Percentiles rank a stretch among this genome's conserved stretches.
These are phyloP conservation scores for Colletotrichum caudatum DNA, from an alignment of 2,329 filamentous ascomycete genomes.

Conservation along the genomic window DNA sequence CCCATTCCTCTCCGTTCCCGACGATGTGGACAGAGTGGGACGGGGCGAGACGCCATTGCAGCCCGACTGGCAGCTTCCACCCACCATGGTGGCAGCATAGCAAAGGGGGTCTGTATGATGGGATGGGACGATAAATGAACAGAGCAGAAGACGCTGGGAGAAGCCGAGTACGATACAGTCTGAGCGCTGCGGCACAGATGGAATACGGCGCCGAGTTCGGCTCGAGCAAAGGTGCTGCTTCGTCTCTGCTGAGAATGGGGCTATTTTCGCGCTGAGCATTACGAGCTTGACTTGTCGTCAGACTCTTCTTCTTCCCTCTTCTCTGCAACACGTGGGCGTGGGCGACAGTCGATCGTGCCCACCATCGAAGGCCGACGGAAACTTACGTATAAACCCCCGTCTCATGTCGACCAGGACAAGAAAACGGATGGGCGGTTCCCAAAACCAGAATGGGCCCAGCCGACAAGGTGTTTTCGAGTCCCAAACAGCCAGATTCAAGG, in stretches of 20 bases:
- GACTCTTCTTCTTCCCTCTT: neutral
- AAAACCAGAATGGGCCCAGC: constrained; percentile 21
- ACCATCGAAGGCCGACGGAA: neutral
- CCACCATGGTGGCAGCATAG: constrained; percentile 9
- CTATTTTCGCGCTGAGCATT: constrained; percentile 1
- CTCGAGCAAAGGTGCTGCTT: neutral
- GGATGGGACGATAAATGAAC: neutral
- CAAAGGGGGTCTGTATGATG: neutral
- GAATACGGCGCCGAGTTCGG: neutral
- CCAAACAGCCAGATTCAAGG: constrained; percentile 15
- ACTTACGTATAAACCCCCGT: neutral
- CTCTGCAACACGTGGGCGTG: neutral
- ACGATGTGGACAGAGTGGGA: constrained; percentile 39
- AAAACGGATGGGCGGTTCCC: neutral
- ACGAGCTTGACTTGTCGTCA: neutral
- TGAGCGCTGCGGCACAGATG: constrained; percentile 21
- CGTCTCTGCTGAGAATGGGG: neutral
- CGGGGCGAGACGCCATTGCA: constrained; percentile 25
- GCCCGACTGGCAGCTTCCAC: constrained; percentile 36
- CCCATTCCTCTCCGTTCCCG: constrained; percentile 36
- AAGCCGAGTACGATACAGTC: constrained; percentile 11
- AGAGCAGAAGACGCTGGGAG: neutral
- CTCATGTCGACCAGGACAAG: constrained; percentile 5
- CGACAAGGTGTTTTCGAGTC: constrained; percentile 26
- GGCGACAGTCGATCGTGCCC: constrained; percentile 15